Evolutionary conservation across 1,284 basidiomycete genomes (phyloP).

Genomic region (Ustilago crameri): DNA sequence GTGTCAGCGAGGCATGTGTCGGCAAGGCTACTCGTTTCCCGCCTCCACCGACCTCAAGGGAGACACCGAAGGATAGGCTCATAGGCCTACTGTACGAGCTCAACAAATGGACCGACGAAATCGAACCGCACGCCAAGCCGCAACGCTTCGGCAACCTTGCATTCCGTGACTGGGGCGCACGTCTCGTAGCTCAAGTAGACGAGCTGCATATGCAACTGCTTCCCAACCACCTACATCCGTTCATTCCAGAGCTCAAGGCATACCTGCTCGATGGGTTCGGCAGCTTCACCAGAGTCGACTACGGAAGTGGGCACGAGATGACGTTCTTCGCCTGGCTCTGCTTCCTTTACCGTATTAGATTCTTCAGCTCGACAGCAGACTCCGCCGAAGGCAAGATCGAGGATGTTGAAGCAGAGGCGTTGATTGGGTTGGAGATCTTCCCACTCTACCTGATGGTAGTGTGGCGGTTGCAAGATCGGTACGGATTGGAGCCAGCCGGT

Average conservation of each 20-base stretch:
- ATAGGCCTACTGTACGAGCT: slow-evolving; percentile 77
- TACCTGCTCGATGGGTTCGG: slow-evolving; percentile 89
- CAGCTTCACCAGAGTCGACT: slow-evolving; percentile 90
- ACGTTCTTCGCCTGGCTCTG: slow-evolving; percentile 63
- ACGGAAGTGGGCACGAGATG: slow-evolving; percentile 92
- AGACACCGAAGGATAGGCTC: slow-evolving; percentile 68
- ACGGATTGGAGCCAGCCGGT: slow-evolving; percentile 92
- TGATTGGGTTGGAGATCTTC: slow-evolving; percentile 73
- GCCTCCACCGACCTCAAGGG: neutral
- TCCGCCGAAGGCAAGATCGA: neutral
- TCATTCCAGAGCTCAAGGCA: slow-evolving; percentile 76
- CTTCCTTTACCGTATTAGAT: slow-evolving; percentile 49
- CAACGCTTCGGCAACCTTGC: slow-evolving; percentile 95
- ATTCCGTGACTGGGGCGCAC: slow-evolving; percentile 86
- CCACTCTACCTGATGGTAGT: slow-evolving; percentile 82
- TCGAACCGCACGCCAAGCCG: slow-evolving; percentile 80
- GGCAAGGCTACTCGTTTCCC: slow-evolving; percentile 52
- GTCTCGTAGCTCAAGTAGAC: slow-evolving; percentile 72
- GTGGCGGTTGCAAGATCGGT: slow-evolving; percentile 87
- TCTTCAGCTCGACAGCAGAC: slow-evolving; percentile 24
- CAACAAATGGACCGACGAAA: slow-evolving; percentile 81
- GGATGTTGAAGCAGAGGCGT: slow-evolving; percentile 32
- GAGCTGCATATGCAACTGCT: slow-evolving; percentile 69
- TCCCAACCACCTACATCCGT: slow-evolving; percentile 70
- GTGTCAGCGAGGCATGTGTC: slow-evolving; percentile 63